These are phyloP conservation scores for Cinnamomum chago DNA, from an alignment of 164 flowering plant species.

Conservation along the genomic window DNA sequence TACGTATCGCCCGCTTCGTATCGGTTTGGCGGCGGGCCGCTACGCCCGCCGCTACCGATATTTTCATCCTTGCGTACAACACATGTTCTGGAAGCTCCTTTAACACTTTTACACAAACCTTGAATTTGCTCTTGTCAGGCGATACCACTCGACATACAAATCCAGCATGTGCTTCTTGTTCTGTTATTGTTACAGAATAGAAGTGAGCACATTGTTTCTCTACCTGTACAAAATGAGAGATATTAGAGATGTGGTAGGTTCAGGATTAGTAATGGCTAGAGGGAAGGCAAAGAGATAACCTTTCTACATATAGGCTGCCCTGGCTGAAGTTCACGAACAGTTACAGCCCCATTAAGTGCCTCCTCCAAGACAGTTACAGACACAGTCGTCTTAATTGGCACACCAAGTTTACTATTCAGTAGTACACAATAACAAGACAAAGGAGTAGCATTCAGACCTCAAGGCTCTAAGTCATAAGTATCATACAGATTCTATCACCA, in stretches of 20 bases:
- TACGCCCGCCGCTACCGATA: too few relatives aligned
- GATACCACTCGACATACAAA: slow-evolving; percentile 79
- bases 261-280: neutral
- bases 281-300: slow-evolving; percentile 30
- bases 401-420: slow-evolving; percentile 78
- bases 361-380: slow-evolving; percentile 93
- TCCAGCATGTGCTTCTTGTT: slow-evolving; percentile 73
- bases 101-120: slow-evolving; percentile 42
- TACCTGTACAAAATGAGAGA: slow-evolving; percentile 48
- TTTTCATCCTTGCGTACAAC: too few relatives aligned
- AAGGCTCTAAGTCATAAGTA: neutral
- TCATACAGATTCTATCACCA: neutral
- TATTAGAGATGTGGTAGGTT: neutral
- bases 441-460: neutral
- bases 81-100: neutral
- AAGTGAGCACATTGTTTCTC: slow-evolving; percentile 94
- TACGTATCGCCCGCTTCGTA: too few relatives aligned
- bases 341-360: slow-evolving; percentile 76
- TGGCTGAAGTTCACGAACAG: slow-evolving; percentile 51
- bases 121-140: slow-evolving; percentile 81
- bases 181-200: slow-evolving; percentile 77
- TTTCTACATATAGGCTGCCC: slow-evolving; percentile 60
- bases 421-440: neutral
- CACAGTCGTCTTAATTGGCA: slow-evolving; percentile 92
- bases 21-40: too few relatives aligned